These are phyloP conservation scores for Clavispora vitiphila DNA, from an alignment of 805 yeast species.

Conservation along the genomic window DNA sequence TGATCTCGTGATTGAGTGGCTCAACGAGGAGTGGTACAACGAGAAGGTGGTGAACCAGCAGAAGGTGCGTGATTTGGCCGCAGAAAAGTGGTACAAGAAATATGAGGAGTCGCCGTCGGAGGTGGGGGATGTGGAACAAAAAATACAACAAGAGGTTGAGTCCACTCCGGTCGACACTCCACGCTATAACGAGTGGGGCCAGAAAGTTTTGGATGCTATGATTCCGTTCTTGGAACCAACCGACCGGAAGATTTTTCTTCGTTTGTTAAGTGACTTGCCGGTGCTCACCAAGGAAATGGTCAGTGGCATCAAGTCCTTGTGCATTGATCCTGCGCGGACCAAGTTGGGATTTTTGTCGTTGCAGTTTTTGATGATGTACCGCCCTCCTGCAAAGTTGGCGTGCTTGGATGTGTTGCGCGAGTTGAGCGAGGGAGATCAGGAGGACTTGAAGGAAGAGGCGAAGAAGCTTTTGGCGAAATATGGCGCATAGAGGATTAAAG, in stretches of 20 bases:
- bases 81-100: slow-evolving; percentile 11
- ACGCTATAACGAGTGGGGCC: slow-evolving; percentile 64
- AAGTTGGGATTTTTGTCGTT: slow-evolving; percentile 78
- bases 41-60: slow-evolving; percentile 43
- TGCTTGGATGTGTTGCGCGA: slow-evolving; percentile 48
- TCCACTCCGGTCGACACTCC: slow-evolving; percentile 30
- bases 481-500: background rate
- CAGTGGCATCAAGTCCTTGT: slow-evolving; percentile 60
- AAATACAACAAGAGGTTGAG: slow-evolving; percentile 16
- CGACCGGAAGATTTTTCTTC: slow-evolving; percentile 75
- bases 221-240: slow-evolving; percentile 79
- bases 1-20: slow-evolving; percentile 82
- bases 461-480: slow-evolving; percentile 44
- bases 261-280: slow-evolving; percentile 86
- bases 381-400: slow-evolving; percentile 72
- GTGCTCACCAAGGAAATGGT: slow-evolving; percentile 60
- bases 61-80: slow-evolving; percentile 16
- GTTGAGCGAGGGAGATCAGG: slow-evolving; percentile 41
- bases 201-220: slow-evolving; percentile 66
- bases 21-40: slow-evolving; percentile 90
- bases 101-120: slow-evolving; percentile 13
- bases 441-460: slow-evolving; percentile 46
- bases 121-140: slow-evolving; percentile 11
- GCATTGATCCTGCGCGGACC: slow-evolving; percentile 80
- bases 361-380: slow-evolving; percentile 78